phyloP scores from a whole-genome alignment of 106 monocot species.

The Alisma plantagoaquatica region DNA sequence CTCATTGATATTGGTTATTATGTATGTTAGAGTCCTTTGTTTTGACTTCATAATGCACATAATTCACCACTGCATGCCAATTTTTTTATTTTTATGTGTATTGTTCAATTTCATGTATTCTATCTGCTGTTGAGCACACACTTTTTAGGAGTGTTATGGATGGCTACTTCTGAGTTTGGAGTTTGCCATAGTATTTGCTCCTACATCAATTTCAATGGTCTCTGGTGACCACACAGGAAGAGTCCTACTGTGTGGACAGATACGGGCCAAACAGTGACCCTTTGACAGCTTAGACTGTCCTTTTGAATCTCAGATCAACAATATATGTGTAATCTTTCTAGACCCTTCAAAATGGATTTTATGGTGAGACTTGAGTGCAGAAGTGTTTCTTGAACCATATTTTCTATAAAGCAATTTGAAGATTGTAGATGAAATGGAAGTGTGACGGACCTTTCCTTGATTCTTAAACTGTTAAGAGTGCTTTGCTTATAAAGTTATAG shows the following conservation, averaged over 20 bases:
- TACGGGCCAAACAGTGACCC: conserved; percentile 59
- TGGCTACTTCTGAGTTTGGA: conserved; percentile 53
- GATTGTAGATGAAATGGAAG: not conserved
- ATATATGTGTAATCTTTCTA: conserved; percentile 1
- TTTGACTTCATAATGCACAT: no score
- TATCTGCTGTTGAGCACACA: not conserved
- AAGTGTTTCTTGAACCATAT: no score
- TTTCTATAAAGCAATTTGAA: no score
- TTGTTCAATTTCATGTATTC: not conserved
- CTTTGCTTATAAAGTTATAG: no score
- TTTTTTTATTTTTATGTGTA: not conserved
- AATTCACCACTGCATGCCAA: not conserved
- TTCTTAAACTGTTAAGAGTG: no score
- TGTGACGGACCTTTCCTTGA: not conserved
- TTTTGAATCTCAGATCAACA: not conserved
- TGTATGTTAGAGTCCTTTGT: not conserved
- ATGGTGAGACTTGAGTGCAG: no score
- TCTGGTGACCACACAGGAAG: conserved; percentile 62
- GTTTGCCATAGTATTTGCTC: conserved; percentile 49
- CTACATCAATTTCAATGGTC: conserved; percentile 45
- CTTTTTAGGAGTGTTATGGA: conserved; percentile 41
- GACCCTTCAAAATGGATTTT: not conserved
- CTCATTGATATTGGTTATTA: not conserved
- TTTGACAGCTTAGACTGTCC: not conserved
- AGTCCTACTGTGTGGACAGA: conserved; percentile 73